Base-by-base conservation (phyloP, 352 stramenopile genomes). In the Globisporangium canariense region DNA sequence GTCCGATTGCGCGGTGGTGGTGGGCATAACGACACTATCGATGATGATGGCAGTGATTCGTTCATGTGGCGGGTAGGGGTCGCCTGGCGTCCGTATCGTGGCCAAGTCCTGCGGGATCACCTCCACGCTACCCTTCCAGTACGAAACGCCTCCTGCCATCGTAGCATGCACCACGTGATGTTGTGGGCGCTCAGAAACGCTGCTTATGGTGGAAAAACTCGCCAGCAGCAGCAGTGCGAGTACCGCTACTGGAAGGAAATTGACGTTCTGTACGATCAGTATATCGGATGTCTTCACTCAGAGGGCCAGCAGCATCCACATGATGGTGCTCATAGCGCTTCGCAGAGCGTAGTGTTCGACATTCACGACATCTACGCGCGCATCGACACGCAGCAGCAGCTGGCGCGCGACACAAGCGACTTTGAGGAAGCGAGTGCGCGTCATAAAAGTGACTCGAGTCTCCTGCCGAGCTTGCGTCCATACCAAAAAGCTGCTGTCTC, bases 401-500 rank as follows among this genome's bases (percentile, higher is more conserved):
- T 88, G 14, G 30, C 65, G 60, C 71, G 77, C 1, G 69, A 74
- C 38, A 53, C 68, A 13, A 61, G 57, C 36, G 75, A 73, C 11
- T 67, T 78, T n/a, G 63, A 70, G 2, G 18, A 36, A 14, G 58
- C 62, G 20, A 57, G 55, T 32, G 60, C 25, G n/a, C 43, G 40
- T 25, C 41, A 36, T 34, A 51, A 28, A 22, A 45, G 40, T 43
- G 36, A 30, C 36, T 56, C 58, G 49, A 70, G 52, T 67, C 97
- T 38, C 65, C 18, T 94, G 4, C 90, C 93, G 22, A 95, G 74
- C 6, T 76, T 99, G n/a, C 74, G 99, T 2, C 87, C 90, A 28
- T 99, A 99, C 77, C 97, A 99, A 72, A 80, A 96, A 46, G 97
- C 99, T 65, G 97, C 97, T 0, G 81, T 98, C 16, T 96, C 86